Percentiles rank a stretch among this genome's conserved stretches.
Evolutionary conservation across 441 rosid genomes (phyloP).

Genomic region (Gossypium schwendimanii): DNA sequence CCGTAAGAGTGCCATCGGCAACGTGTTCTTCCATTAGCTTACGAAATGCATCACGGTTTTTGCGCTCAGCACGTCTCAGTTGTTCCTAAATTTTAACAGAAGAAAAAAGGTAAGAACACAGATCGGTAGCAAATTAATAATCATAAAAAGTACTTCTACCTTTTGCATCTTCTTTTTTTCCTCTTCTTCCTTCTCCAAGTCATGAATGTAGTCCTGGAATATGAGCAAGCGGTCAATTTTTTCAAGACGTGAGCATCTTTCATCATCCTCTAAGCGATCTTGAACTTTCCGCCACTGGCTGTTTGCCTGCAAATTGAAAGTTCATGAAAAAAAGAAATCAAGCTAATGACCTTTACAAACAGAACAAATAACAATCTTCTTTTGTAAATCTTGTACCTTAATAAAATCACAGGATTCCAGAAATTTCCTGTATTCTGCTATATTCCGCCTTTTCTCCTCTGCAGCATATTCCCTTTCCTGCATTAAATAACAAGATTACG

Average conservation of each 20-base stretch:
- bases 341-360: background rate
- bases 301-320: constrained; percentile 46
- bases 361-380: background rate
- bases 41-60: constrained; percentile 84
- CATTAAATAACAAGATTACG: constrained; percentile 13
- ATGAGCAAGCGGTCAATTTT: constrained; percentile 81
- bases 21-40: constrained; percentile 77
- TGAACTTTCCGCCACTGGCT: constrained; percentile 92
- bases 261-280: constrained; percentile 89
- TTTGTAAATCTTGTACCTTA: constrained; percentile 40
- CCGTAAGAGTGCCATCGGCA: constrained; percentile 65
- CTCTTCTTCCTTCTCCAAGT: constrained; percentile 87
- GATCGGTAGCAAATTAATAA: constrained; percentile 8
- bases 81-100: constrained; percentile 57
- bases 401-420: constrained; percentile 83
- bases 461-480: constrained; percentile 92
- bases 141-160: constrained; percentile 35
- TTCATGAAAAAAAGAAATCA: constrained; percentile 6
- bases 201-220: constrained; percentile 87
- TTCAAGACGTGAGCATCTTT: constrained; percentile 75
- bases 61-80: constrained; percentile 75
- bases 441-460: constrained; percentile 58
- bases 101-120: constrained; percentile 5
- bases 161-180: constrained; percentile 79
- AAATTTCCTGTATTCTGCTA: constrained; percentile 70